Evolutionary conservation across 1,284 basidiomycete species (phyloP).

Genomic region (Polyporus tsugae): DNA sequence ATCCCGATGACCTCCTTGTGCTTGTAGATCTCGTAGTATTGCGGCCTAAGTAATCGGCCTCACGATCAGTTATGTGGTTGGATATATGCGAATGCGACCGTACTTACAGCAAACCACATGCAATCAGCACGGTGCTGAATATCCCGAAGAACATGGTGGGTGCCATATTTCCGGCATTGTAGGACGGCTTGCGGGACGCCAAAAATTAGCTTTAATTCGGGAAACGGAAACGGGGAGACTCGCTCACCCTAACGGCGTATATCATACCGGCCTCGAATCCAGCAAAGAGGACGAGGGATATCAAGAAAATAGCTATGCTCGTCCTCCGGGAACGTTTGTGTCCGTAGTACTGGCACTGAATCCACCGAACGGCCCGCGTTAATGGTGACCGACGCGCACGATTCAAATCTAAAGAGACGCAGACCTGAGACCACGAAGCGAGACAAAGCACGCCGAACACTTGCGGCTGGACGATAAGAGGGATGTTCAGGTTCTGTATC

Average conservation of each 20-base stretch:
- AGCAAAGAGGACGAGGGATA: conserved; percentile 55
- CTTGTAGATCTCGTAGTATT: conserved; percentile 77
- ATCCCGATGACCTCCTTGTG: conserved; percentile 78
- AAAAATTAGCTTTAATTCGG: background rate
- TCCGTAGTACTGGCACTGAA: conserved; percentile 71
- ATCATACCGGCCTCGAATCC: conserved; percentile 70
- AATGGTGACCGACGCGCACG: background rate
- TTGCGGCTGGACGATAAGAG: conserved; percentile 80
- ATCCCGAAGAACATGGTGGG: conserved; percentile 73
- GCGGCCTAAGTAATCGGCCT: conserved; percentile 45
- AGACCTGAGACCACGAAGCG: conserved; percentile 75
- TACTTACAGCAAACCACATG: conserved; percentile 64
- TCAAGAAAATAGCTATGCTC: conserved; percentile 45
- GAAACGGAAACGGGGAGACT: background rate
- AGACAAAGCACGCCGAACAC: conserved; percentile 70
- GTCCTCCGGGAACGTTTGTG: conserved; percentile 45
- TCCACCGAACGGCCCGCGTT: background rate
- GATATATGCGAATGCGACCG: background rate
- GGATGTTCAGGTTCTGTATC: conserved; percentile 75
- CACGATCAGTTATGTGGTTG: background rate
- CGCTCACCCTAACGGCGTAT: conserved; percentile 59
- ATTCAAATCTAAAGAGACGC: no score
- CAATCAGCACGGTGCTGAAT: conserved; percentile 66
- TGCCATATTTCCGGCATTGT: conserved; percentile 54
- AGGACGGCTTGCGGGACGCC: conserved; percentile 44